These are phyloP conservation scores for Gossypium australe DNA, from an alignment of 345 rosid genomes.

Conservation along the genomic window DNA sequence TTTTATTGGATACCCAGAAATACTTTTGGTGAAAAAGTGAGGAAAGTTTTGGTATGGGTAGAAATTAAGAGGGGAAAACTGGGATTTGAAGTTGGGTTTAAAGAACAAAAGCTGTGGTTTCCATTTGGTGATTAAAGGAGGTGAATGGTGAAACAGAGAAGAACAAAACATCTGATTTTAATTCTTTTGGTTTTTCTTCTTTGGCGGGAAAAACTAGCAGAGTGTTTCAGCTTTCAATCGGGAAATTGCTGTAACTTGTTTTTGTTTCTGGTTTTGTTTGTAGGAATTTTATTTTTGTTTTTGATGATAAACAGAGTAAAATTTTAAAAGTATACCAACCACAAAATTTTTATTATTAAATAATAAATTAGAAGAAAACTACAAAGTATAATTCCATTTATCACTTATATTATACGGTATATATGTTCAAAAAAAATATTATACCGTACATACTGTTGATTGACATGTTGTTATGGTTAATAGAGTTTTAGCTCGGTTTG, in stretches of 20 bases:
- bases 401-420: neutral
- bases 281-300: neutral
- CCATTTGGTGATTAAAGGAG: constrained; percentile 14
- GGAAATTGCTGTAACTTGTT: neutral
- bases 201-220: constrained; percentile 7
- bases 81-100: constrained; percentile 8
- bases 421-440: too few relatives aligned
- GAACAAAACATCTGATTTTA: constrained; percentile 26
- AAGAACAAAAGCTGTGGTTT: neutral
- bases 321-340: neutral
- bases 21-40: neutral
- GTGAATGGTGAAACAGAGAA: constrained; percentile 16
- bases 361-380: neutral
- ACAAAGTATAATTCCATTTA: neutral
- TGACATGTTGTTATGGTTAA: too few relatives aligned
- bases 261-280: neutral
- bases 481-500: too few relatives aligned
- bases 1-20: constrained; percentile 14
- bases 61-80: constrained; percentile 11
- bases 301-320: neutral
- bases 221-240: neutral
- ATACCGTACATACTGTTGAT: too few relatives aligned
- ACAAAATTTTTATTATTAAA: neutral
- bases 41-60: constrained; percentile 6
- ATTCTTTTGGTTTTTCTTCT: constrained; percentile 1